Evolutionary conservation across 75 land plant species (phyloP).

Genomic region (Isoetes taiwanensis): DNA sequence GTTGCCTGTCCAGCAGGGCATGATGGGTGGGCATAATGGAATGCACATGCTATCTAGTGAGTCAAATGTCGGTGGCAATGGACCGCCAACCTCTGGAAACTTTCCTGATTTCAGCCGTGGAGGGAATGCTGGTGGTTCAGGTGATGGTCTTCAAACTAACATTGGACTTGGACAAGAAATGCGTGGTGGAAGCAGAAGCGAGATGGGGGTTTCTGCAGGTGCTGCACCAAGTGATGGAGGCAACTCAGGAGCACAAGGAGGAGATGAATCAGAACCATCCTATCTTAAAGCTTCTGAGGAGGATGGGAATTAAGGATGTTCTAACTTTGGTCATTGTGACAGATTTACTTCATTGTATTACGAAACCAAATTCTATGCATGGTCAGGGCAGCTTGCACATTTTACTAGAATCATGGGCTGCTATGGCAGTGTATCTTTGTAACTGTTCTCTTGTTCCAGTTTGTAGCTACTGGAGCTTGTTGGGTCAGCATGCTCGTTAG

Average conservation of each 20-base stretch:
- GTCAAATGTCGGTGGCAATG: slow-evolving; percentile 8
- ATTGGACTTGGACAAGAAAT: slow-evolving; percentile 12
- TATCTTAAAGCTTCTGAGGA: slow-evolving; percentile 46
- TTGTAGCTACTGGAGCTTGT: too few species aligned
- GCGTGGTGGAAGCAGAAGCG: slow-evolving; percentile 10
- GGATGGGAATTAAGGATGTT: slow-evolving; percentile 39
- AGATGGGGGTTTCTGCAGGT: slow-evolving; percentile 12
- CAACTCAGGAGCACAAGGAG: slow-evolving; percentile 19
- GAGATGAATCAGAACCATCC: slow-evolving; percentile 27
- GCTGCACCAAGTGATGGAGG: slow-evolving; percentile 28
- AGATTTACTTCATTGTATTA: too few species aligned
- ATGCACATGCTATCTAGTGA: slow-evolving; percentile 10
- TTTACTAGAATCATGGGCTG: too few species aligned
- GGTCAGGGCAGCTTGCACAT: too few species aligned
- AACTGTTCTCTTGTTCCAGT: too few species aligned
- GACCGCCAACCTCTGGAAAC: slow-evolving; percentile 8
- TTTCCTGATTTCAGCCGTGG: slow-evolving; percentile 17
- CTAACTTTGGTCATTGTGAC: too few species aligned
- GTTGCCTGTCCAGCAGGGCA: slow-evolving; percentile 15
- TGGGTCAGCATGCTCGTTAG: too few species aligned
- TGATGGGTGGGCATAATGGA: slow-evolving; percentile 18
- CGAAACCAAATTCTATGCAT: too few species aligned
- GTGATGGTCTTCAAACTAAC: slow-evolving; percentile 13
- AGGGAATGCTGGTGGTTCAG: slow-evolving; percentile 1
- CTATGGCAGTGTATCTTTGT: too few species aligned